Conservation (phyloP, 805 yeast genomes). For the Limtongia smithiae region DNA sequence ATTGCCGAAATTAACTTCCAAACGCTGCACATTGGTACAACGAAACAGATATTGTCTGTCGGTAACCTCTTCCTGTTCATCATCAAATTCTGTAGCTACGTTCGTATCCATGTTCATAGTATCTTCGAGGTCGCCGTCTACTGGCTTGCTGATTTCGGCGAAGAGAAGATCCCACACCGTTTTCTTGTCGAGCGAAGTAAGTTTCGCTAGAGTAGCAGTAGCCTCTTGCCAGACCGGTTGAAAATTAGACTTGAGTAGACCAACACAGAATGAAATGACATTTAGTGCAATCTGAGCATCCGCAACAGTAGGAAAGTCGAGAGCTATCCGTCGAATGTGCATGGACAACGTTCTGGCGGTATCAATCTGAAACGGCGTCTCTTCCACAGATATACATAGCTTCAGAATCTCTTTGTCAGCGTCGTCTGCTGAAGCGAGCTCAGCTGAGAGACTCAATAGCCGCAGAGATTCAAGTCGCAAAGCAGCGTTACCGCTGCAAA, state of each 20-base stretch:
- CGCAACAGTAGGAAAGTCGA: constrained; percentile 15
- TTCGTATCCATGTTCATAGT: neutral
- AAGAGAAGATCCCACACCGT: constrained; percentile 16
- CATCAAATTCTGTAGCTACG: neutral
- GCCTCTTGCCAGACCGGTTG: constrained; percentile 86
- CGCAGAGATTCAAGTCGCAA: too few relatives aligned
- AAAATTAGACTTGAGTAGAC: constrained; percentile 68
- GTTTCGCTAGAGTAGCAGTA: constrained; percentile 52
- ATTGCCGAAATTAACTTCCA: constrained; percentile 2
- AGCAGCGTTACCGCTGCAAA: constrained; percentile 21
- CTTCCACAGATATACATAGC: constrained; percentile 60
- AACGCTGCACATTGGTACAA: constrained; percentile 13
- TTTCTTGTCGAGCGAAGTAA: constrained; percentile 37
- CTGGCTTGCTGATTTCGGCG: constrained; percentile 1
- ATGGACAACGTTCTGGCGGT: constrained; percentile 71
- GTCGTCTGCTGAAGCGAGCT: too few relatives aligned
- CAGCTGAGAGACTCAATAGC: too few relatives aligned
- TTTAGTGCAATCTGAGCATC: constrained; percentile 2
- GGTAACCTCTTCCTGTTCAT: neutral
- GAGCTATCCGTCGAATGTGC: constrained; percentile 50
- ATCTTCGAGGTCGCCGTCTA: neutral
- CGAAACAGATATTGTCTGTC: constrained; percentile 4
- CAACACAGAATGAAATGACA: constrained; percentile 13
- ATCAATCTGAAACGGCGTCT: constrained; percentile 63
- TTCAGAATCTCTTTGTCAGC: constrained; percentile 45